Evolutionary conservation across 352 stramenopile genomes (phyloP), one percentile per base, ranked within the genome.

Genomic region (Globisporangium irregulare): DNA sequence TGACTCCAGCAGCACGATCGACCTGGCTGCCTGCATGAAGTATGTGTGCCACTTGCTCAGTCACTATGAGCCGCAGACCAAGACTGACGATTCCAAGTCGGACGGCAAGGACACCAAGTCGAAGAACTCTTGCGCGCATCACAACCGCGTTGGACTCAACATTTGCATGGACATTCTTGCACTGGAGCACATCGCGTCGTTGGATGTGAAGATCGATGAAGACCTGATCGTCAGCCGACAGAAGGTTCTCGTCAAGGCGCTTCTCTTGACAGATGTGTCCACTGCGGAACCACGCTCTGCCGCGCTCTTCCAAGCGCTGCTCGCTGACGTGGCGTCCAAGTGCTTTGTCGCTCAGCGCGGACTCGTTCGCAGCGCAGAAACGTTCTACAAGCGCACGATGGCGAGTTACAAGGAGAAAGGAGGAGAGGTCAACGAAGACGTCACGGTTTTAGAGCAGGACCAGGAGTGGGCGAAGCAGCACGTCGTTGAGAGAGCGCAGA

Each of bases 81-180:
- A 74, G 25, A 62, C 64, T 4, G 56, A 74, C 3, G 59, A 64
- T 29, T 71, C 38, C 59, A 71, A 53, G 32, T 34, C 25, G 20
- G n/a, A 34, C 22, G 48, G 1, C 48, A 53, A 53, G 20, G 46
- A 53, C 18, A 53, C 18, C 25, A 43, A 43, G 15, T 1, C 32
- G 3, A 50, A 54, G 3, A 68, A 70, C 22, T 55, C 64, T 14
- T 90, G 84, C 46, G 82, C 84, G n/a, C 84, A 92, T 51, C 80
- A 90, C 64, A 92, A 92, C 56, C 80, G 84, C 2, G 82, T 90
- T 34, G 81, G 80, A 0, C 83, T 92, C 62, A 88, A 87, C 51
- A 80, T 92, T 62, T 89, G 77, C 62, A 72, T 92, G 53, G 84
- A 90, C 58, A 73, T 92, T n/a, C 64, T 92, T 15, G 82, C 84